phyloP scores from a whole-genome alignment of 169 alveolate genomes.

The Blepharisma undulans region DNA sequence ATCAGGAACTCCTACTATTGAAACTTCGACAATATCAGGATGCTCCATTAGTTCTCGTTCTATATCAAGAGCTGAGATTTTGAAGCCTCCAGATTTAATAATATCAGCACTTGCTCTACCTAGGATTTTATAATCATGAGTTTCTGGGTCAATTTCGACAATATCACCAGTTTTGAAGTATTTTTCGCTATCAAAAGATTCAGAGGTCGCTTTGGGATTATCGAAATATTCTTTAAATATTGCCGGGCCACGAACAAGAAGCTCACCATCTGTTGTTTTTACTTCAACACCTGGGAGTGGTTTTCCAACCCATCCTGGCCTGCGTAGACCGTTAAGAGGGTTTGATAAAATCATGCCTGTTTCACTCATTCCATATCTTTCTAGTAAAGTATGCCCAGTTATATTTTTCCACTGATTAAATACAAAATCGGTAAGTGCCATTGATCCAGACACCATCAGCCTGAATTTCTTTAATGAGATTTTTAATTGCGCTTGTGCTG shows the following conservation, averaged over 20 bases:
- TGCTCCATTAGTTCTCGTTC: slow-evolving; percentile 31
- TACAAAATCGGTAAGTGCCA: slow-evolving; percentile 40
- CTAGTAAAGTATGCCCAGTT: slow-evolving; percentile 48
- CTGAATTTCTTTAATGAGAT: too few species aligned
- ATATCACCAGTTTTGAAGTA: slow-evolving; percentile 60
- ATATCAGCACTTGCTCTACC: slow-evolving; percentile 54
- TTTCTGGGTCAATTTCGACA: not conserved
- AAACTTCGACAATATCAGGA: slow-evolving; percentile 26
- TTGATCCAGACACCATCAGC: slow-evolving; percentile 55
- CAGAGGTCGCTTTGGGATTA: slow-evolving; percentile 42
- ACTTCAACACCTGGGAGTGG: slow-evolving; percentile 55
- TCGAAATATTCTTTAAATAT: slow-evolving; percentile 50
- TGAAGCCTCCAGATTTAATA: slow-evolving; percentile 52
- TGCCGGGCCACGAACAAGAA: slow-evolving; percentile 7
- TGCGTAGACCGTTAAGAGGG: slow-evolving; percentile 41
- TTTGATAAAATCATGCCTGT: slow-evolving; percentile 57
- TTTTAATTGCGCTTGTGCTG: too few species aligned
- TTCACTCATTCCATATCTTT: slow-evolving; percentile 68
- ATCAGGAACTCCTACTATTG: slow-evolving; percentile 52
- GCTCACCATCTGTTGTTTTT: slow-evolving; percentile 38
- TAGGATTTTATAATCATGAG: slow-evolving; percentile 36
- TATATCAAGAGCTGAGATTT: slow-evolving; percentile 52
- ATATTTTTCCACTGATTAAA: slow-evolving; percentile 36
- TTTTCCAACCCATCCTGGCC: slow-evolving; percentile 53
- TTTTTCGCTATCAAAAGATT: slow-evolving; percentile 45